A percentile compares a stretch with the other conserved stretches of the same genome.
Evolutionary conservation across 225 moss, liverwort and hornwort species (phyloP).

Genomic region (Ulota crispa): DNA sequence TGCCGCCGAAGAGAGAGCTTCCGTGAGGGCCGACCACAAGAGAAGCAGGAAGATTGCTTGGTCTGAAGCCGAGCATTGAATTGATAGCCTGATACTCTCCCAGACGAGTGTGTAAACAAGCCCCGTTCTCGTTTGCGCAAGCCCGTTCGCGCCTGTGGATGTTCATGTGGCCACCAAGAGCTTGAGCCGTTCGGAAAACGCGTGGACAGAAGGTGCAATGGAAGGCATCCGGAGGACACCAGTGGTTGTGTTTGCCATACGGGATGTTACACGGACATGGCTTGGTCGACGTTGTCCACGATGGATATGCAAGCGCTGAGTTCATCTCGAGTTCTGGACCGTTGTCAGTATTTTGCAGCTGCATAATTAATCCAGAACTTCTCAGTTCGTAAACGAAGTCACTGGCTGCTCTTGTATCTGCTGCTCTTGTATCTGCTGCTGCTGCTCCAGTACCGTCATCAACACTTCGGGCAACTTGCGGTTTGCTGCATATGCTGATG

Average conservation of each 20-base stretch:
- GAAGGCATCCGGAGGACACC: constrained; percentile 36
- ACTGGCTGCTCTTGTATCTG: neutral
- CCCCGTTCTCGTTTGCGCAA: constrained; percentile 4
- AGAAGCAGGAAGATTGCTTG: neutral
- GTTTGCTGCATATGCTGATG: neutral
- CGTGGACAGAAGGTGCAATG: constrained; percentile 42
- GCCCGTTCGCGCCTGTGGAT: constrained; percentile 50
- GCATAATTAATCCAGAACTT: constrained; percentile 25
- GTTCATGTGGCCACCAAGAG: constrained; percentile 58
- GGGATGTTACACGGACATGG: neutral
- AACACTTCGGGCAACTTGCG: neutral
- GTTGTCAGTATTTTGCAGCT: constrained; percentile 18
- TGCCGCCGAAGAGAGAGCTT: neutral
- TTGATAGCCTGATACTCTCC: neutral
- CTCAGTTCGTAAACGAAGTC: neutral
- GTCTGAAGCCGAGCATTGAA: neutral
- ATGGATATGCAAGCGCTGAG: neutral
- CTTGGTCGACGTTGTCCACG: constrained; percentile 24
- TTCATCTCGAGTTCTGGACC: constrained; percentile 20
- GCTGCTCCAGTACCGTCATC: neutral
- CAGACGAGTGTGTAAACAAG: neutral
- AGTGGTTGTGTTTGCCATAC: neutral
- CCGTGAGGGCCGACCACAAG: neutral
- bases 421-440: too few relatives aligned
- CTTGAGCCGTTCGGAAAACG: constrained; percentile 51